Conservation (phyloP, 164 flowering plant species). For the Saururus chinensis region DNA sequence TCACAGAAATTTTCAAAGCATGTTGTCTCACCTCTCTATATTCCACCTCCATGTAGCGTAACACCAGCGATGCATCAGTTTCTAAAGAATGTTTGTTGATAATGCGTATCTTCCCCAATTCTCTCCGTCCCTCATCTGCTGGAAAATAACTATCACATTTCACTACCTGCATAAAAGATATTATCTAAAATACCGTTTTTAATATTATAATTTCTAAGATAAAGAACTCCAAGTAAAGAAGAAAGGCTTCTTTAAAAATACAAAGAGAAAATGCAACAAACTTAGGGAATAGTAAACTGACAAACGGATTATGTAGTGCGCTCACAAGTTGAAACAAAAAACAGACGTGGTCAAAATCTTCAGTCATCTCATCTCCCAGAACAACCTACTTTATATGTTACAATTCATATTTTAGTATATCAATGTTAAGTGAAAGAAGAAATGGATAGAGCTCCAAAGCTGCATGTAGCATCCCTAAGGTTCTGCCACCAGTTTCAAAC, state of each 20-base stretch:
- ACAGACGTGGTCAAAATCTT: neutral
- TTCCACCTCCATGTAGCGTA: slow-evolving; percentile 70
- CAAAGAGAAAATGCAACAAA: no score
- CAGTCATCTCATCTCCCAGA: neutral
- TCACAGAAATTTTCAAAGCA: neutral
- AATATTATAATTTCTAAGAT: neutral
- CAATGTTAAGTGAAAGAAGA: neutral
- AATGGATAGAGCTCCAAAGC: neutral
- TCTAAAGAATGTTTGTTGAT: slow-evolving; percentile 46
- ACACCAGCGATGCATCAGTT: slow-evolving; percentile 39
- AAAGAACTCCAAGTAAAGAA: neutral
- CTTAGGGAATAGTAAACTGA: no score
- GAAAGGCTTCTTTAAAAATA: neutral
- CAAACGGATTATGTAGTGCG: no score
- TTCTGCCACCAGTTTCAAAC: neutral
- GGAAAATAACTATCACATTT: slow-evolving; percentile 93
- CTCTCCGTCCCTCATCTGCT: slow-evolving; percentile 74
- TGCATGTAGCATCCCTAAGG: neutral
- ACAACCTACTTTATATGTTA: no score
- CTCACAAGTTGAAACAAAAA: no score
- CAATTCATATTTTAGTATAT: no score
- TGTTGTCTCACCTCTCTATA: slow-evolving; percentile 51
- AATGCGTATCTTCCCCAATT: slow-evolving; percentile 61
- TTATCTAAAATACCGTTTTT: no score
- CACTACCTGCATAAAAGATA: slow-evolving; percentile 40